These are phyloP conservation scores for Globisporangium yorkense DNA, from an alignment of 352 stramenopile species.

Conservation along the genomic window DNA sequence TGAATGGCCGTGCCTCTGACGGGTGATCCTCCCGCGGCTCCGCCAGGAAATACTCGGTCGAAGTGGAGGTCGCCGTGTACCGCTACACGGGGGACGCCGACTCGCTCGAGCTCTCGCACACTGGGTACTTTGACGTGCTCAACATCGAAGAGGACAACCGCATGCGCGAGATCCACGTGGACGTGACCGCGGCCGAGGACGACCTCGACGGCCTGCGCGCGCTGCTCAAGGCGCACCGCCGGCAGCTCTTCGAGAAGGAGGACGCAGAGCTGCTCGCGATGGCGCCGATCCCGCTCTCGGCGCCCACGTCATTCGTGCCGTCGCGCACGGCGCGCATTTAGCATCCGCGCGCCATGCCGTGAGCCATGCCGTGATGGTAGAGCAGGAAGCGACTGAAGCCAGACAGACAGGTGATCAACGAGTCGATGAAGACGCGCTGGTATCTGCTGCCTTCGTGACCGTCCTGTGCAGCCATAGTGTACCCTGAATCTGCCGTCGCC, in stretches of 20 bases:
- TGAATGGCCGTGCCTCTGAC: not conserved
- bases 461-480: no score
- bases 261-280: conserved; percentile 30
- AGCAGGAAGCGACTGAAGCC: no score
- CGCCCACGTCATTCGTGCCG: conserved; percentile 23
- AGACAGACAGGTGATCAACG: no score
- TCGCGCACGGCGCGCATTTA: conserved; percentile 11
- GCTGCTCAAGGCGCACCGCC: conserved; percentile 24
- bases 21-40: not conserved
- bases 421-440: no score
- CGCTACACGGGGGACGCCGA: conserved; percentile 16
- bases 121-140: conserved; percentile 38
- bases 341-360: not conserved
- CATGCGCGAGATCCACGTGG: conserved; percentile 23
- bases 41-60: conserved; percentile 27
- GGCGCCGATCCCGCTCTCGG: conserved; percentile 27
- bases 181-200: conserved; percentile 24
- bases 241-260: conserved; percentile 32
- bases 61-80: conserved; percentile 34
- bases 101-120: conserved; percentile 22
- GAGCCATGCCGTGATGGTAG: not conserved
- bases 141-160: conserved; percentile 28
- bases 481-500: no score
- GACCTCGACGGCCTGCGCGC: conserved; percentile 36
- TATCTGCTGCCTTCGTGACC: no score